Base-by-base conservation (phyloP, 148 eudicot genomes). In the Fallopia convolvulus region DNA sequence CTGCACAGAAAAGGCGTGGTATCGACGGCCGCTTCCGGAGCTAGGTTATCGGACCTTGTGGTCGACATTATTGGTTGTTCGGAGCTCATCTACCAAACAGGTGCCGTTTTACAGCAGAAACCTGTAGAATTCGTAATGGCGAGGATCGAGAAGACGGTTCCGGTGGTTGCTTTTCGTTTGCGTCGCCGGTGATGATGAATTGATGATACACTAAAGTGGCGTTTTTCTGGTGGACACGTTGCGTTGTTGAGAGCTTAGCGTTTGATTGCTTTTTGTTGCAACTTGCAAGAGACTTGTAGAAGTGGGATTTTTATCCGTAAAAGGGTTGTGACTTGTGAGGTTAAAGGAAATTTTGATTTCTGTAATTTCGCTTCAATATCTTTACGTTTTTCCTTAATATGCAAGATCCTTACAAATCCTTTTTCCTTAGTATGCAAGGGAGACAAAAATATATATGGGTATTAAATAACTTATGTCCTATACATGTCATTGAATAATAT, bases 1-100 rank as follows among this genome's bases (percentile, higher is more conserved):
- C 4, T 70, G 61, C 49, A n/a, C 3, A 77, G 80, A 23, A 77
- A 77, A 20, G 80, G 80, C 47, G 80, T 68, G 2, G 80, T 50
- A 3, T 75, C 77, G 63, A 75, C 26, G 48, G 77, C 23, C n/a
- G 76, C 40, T 47, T 74, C 58, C n/a, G 76, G 76, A 74, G 58
- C 6, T 26, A 12, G 41, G 76, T 48, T 48, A 40, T 53, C 70
- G 68, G 77, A 75, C 68, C 77, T 75, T 39, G 77, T 8, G 77
- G 15, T 75, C 68, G 77, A 33, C 77, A 75, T 75, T 47, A 21
- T 17, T 56, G 75, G 75, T 36, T 36, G 72, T 18, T 68, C 72
- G 44, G 72, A 36, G 44, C 41, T 68, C 44, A 7, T 36, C 72
- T 60, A 60, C 1, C 68, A 26, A 60, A 23, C 26, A 33, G 68